Percentiles rank a stretch among this genome's conserved stretches.
Conservation (phyloP, 2,329 filamentous ascomycete species). For the Cucurbitaria berberidis region DNA sequence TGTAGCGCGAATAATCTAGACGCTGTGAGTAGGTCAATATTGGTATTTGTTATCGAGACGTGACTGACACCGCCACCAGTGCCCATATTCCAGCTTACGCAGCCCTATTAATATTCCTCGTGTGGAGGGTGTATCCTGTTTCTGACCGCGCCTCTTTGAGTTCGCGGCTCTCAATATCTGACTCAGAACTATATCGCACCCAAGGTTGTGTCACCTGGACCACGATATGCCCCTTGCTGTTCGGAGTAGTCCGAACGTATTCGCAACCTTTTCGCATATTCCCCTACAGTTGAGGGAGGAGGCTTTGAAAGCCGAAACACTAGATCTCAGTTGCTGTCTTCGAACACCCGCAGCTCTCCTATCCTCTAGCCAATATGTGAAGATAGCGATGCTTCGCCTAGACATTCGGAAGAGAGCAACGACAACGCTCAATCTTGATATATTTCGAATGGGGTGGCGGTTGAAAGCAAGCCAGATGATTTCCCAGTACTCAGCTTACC, state of each 20-base stretch:
- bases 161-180: slow-evolving; percentile 30
- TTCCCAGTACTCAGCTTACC: slow-evolving; percentile 1
- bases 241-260: slow-evolving; percentile 7
- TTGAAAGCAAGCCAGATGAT: neutral
- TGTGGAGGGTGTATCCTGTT: neutral
- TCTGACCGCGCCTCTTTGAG: slow-evolving; percentile 7
- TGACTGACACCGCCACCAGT: slow-evolving; percentile 3
- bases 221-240: slow-evolving; percentile 11
- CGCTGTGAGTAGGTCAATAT: neutral
- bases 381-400: neutral
- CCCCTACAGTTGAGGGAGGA: slow-evolving; percentile 1
- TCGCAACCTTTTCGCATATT: neutral
- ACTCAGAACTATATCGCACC: slow-evolving; percentile 36
- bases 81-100: neutral
- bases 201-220: slow-evolving; percentile 23
- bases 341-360: neutral
- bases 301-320: neutral
- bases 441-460: neutral
- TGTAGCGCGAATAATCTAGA: neutral
- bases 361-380: too few species aligned
- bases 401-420: neutral
- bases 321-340: slow-evolving; percentile 1
- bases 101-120: neutral
- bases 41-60: neutral
- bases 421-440: neutral